Base-by-base conservation (phyloP, 345 rosid genomes). In the Syzygium aqueum region DNA sequence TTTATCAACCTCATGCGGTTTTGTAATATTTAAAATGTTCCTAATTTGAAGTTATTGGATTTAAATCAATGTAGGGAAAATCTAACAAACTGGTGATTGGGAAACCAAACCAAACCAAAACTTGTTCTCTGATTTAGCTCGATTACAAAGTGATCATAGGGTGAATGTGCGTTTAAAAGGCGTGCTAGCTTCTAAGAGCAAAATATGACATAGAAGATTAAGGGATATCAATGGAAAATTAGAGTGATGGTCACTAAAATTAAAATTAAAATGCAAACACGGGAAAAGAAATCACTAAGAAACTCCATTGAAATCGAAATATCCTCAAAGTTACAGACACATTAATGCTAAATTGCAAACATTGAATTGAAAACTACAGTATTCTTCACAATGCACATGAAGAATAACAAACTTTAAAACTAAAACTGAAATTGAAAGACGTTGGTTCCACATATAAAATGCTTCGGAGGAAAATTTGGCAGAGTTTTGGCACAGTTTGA, bases 301-400 rank as follows among this genome's bases (percentile, higher is more conserved):
- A 23, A 10, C 0, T 54, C 21, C 25, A 54, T 1, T 54, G 0
- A 54, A 54, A 54, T 21, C 7, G 0, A 54, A 54, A 54, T 54
- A 54, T 21, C 59, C 5, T 21, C 5, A 1, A 5, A 23, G 0
- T 23, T 23, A 57, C 6, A 10, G 8, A 23, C 14, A 10, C 4
- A 2, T 23, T 57, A 3, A 23, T 10, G n/a, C n/a, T 23, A 22
- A 0, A 57, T 0, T 9, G 13, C 0, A 57, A 57, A 23, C 11
- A 23, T 57, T 54, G 59, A 54, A 54, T 19, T 54, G 59, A 54
- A 54, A 54, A 25, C 25, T 54, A 19, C 59, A 54, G 25, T 21
- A 54, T 54, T 54, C 21, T 3, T 54, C 25, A 54, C 57, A 54
- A 21, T 21, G 59, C 59, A 54, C 25, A 1, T 54, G 59, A 54